phyloP scores from a whole-genome alignment of 352 stramenopile genomes.

The Globisporangium alternatum region DNA sequence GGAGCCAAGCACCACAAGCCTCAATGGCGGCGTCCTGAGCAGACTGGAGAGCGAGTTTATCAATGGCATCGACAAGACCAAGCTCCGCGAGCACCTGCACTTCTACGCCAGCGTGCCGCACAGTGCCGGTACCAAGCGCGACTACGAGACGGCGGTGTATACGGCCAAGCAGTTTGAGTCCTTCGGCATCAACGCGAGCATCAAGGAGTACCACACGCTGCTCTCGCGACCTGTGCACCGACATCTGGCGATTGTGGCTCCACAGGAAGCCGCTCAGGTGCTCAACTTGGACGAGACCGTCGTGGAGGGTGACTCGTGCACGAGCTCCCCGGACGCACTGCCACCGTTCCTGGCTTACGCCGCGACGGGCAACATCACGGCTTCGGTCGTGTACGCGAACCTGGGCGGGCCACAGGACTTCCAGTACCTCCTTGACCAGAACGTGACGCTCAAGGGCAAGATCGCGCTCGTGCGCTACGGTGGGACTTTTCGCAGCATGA shows the following conservation, averaged over 20 bases:
- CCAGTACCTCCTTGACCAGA: slow-evolving; percentile 56
- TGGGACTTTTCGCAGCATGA: slow-evolving; percentile 63
- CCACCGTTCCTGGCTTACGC: slow-evolving; percentile 85
- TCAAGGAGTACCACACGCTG: slow-evolving; percentile 66
- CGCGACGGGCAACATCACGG: slow-evolving; percentile 68
- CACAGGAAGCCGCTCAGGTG: slow-evolving; percentile 23
- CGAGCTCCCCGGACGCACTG: slow-evolving; percentile 45
- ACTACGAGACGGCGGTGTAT: slow-evolving; percentile 61
- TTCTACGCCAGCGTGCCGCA: slow-evolving; percentile 32
- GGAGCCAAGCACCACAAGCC: background rate
- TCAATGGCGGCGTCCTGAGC: background rate
- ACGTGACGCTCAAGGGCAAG: slow-evolving; percentile 71
- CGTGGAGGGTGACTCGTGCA: slow-evolving; percentile 66
- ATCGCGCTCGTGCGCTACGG: slow-evolving; percentile 88
- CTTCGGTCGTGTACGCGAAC: slow-evolving; percentile 85
- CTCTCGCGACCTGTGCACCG: slow-evolving; percentile 59
- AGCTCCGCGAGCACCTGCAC: slow-evolving; percentile 14
- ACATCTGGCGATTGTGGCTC: slow-evolving; percentile 43
- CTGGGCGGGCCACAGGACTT: slow-evolving; percentile 84
- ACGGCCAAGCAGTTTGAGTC: slow-evolving; percentile 53
- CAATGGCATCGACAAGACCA: slow-evolving; percentile 2
- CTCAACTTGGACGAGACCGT: slow-evolving; percentile 58
- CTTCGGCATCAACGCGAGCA: slow-evolving; percentile 61
- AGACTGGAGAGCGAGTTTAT: slow-evolving; percentile 11
- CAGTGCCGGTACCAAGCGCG: slow-evolving; percentile 37